A percentile compares a stretch with the other conserved stretches of the same genome.
phyloP scores from a whole-genome alignment of 306 rosid species.

The Lablab purpureus region DNA sequence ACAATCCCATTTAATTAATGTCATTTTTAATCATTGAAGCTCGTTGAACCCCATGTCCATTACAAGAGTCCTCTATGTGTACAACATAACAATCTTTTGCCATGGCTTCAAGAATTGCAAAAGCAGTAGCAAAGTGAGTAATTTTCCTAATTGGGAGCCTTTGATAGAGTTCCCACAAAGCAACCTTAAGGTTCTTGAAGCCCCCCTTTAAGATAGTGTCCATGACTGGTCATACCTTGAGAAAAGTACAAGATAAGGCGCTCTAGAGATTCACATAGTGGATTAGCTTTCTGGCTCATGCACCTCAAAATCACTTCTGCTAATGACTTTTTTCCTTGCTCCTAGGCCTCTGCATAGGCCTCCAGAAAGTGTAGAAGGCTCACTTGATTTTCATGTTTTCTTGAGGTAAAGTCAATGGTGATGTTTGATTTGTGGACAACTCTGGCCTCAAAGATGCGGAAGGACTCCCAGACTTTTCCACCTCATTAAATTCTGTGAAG shows the following conservation, averaged over 20 bases:
- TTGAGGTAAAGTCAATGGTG: slow-evolving; percentile 52
- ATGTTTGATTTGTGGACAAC: slow-evolving; percentile 43
- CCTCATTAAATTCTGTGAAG: slow-evolving; percentile 37
- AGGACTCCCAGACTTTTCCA: slow-evolving; percentile 57
- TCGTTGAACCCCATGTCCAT: slow-evolving; percentile 67
- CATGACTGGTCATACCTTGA: slow-evolving; percentile 42
- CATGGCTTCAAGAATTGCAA: slow-evolving; percentile 60
- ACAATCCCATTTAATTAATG: slow-evolving; percentile 56
- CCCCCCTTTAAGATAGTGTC: slow-evolving; percentile 58
- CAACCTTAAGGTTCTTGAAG: slow-evolving; percentile 43
- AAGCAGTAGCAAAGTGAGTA: slow-evolving; percentile 64
- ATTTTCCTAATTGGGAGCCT: slow-evolving; percentile 55
- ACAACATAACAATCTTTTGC: slow-evolving; percentile 57
- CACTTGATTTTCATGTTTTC: slow-evolving; percentile 52
- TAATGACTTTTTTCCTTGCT: slow-evolving; percentile 52
- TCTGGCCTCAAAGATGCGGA: slow-evolving; percentile 57
- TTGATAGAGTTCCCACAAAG: slow-evolving; percentile 57
- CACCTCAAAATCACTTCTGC: slow-evolving; percentile 53
- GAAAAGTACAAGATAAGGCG: slow-evolving; percentile 60
- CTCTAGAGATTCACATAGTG: slow-evolving; percentile 60
- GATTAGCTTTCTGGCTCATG: slow-evolving; percentile 58
- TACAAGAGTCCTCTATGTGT: slow-evolving; percentile 60
- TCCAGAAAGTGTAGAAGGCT: slow-evolving; percentile 58
- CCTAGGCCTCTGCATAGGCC: slow-evolving; percentile 61
- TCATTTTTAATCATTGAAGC: slow-evolving; percentile 57